Evolutionary conservation across 129 eudicot genomes (phyloP).

Genomic region (Deinandra increscens): DNA sequence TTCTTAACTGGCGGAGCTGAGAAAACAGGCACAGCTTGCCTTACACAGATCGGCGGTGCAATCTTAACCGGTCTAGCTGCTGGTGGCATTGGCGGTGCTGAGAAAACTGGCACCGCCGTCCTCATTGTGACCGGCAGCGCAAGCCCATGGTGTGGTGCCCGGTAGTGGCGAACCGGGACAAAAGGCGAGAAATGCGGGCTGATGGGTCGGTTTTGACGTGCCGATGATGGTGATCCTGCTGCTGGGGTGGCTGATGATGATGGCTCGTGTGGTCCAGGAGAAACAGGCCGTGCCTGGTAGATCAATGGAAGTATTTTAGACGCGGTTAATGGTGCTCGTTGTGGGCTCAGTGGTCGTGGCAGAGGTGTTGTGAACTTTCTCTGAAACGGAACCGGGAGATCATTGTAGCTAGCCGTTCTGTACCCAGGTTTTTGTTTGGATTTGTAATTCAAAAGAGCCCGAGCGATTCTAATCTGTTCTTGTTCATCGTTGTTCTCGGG

Average conservation of each 20-base stretch:
- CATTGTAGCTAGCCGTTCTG: slow-evolving; percentile 23
- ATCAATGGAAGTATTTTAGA: slow-evolving; percentile 84
- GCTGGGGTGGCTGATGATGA: slow-evolving; percentile 6
- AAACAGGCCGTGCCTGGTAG: slow-evolving; percentile 42
- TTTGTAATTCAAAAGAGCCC: slow-evolving; percentile 67
- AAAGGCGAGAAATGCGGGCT: slow-evolving; percentile 52
- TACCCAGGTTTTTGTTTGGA: slow-evolving; percentile 44
- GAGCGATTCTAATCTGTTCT: slow-evolving; percentile 76
- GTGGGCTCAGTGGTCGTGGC: slow-evolving; percentile 71
- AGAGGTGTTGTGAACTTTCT: slow-evolving; percentile 34
- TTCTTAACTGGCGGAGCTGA: slow-evolving; percentile 41
- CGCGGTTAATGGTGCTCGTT: slow-evolving; percentile 42
- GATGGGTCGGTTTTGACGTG: slow-evolving; percentile 7
- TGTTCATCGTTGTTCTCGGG: slow-evolving; percentile 74
- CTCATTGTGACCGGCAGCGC: slow-evolving; percentile 84
- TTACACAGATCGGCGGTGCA: slow-evolving; percentile 59
- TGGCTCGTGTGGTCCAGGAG: slow-evolving; percentile 37
- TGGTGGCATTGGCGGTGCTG: slow-evolving; percentile 61
- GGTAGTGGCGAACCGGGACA: slow-evolving; percentile 43
- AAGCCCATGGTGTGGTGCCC: slow-evolving; percentile 50
- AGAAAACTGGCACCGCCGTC: slow-evolving; percentile 68
- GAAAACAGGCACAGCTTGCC: slow-evolving; percentile 59
- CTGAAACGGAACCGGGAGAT: slow-evolving; percentile 48
- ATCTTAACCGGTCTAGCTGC: slow-evolving; percentile 41
- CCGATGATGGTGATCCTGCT: slow-evolving; percentile 25